These are phyloP conservation scores for Phytophthora pini DNA, from an alignment of 352 stramenopile genomes.

Conservation along the genomic window DNA sequence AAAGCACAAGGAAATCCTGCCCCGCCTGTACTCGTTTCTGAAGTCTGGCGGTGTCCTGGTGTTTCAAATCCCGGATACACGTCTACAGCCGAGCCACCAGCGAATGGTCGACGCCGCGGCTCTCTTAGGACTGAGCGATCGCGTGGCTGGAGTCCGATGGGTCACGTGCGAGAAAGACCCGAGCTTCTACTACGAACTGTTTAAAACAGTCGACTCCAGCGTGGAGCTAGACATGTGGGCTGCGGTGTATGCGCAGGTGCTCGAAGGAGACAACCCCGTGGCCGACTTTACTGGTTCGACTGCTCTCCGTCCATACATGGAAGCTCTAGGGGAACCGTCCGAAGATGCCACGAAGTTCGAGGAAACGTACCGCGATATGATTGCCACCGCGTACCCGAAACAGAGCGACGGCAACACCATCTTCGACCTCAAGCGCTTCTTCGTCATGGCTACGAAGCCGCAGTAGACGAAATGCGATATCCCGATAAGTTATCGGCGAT, in stretches of 20 bases:
- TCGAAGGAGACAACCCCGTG: constrained; percentile 70
- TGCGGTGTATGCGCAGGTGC: constrained; percentile 64
- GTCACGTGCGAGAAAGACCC: constrained; percentile 73
- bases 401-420: constrained; percentile 63
- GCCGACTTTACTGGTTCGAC: constrained; percentile 76
- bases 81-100: constrained; percentile 61
- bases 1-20: constrained; percentile 52
- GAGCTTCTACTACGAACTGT: constrained; percentile 76
- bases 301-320: constrained; percentile 62
- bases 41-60: constrained; percentile 74
- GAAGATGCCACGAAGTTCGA: constrained; percentile 43
- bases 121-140: constrained; percentile 44
- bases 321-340: constrained; percentile 47
- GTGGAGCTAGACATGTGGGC: constrained; percentile 69
- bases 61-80: constrained; percentile 80
- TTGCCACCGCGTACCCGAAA: constrained; percentile 61
- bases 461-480: constrained; percentile 8
- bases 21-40: constrained; percentile 57
- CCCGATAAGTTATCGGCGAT: too few species aligned
- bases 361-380: constrained; percentile 63
- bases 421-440: constrained; percentile 79
- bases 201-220: constrained; percentile 29
- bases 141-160: constrained; percentile 62
- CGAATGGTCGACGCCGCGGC: constrained; percentile 60
- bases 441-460: constrained; percentile 57